Percentiles rank a stretch among this genome's conserved stretches.
These are phyloP conservation scores for Antitrichia curtipendula DNA, from an alignment of 225 moss, liverwort and hornwort genomes.

Conservation along the genomic window DNA sequence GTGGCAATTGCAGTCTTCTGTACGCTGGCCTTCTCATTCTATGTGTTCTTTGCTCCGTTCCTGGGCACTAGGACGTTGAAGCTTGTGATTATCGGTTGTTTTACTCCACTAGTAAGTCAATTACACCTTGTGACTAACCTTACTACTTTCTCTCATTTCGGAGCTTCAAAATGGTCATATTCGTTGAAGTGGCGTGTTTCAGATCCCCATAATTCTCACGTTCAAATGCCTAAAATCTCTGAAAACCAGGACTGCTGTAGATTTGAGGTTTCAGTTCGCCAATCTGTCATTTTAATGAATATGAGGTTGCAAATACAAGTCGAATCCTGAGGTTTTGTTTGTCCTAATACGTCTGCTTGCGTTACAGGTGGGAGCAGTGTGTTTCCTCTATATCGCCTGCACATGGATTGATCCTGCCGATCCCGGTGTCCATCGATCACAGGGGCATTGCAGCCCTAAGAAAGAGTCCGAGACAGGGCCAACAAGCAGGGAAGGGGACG, in stretches of 20 bases:
- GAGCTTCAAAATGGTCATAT: neutral
- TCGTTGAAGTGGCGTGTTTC: neutral
- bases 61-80: constrained; percentile 52
- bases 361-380: constrained; percentile 40
- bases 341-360: neutral
- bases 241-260: neutral
- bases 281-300: neutral
- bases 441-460: neutral
- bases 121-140: neutral
- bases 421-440: constrained; percentile 37
- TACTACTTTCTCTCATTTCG: neutral
- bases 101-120: constrained; percentile 55
- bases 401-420: constrained; percentile 85
- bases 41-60: constrained; percentile 90
- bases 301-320: neutral
- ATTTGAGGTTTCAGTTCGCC: neutral
- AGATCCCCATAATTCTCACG: neutral
- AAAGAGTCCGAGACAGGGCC: neutral
- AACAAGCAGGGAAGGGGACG: neutral
- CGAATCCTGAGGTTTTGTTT: neutral
- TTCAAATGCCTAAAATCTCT: neutral
- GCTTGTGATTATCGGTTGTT: constrained; percentile 47
- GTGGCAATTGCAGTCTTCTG: constrained; percentile 89
- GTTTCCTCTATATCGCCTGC: constrained; percentile 57
- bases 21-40: constrained; percentile 76